phyloP scores from a whole-genome alignment of 176 grass and related monocot species.

The Cenchrus americanus region DNA sequence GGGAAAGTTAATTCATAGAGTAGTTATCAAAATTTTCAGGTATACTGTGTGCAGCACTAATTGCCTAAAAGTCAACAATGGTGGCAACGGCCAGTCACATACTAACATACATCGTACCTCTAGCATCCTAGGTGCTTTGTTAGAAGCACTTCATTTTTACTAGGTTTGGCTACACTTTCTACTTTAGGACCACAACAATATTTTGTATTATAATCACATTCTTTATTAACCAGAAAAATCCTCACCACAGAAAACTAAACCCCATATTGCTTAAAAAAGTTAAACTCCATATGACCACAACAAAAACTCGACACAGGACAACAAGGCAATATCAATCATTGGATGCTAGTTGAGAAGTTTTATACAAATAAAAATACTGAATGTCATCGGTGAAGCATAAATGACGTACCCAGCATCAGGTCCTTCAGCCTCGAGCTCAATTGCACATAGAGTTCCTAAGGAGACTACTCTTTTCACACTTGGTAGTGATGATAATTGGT shows the following conservation, averaged over 20 bases:
- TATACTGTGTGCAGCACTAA: too few species aligned
- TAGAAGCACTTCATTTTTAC: background rate
- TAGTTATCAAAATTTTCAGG: too few species aligned
- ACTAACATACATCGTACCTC: background rate
- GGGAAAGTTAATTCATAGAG: too few species aligned
- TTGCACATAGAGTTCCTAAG: constrained; percentile 76
- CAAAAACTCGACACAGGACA: background rate
- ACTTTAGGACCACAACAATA: background rate
- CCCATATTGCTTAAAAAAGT: too few species aligned
- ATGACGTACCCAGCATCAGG: constrained; percentile 79
- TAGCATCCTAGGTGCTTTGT: background rate
- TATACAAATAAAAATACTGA: background rate
- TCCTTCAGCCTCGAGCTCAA: constrained; percentile 84
- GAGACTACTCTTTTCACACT: constrained; percentile 79
- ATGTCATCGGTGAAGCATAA: background rate
- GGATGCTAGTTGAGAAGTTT: background rate
- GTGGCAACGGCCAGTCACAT: too few species aligned
- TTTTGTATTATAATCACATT: background rate
- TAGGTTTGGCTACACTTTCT: background rate
- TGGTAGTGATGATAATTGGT: constrained; percentile 58
- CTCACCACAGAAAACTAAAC: background rate
- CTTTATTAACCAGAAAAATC: background rate
- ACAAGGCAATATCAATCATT: background rate
- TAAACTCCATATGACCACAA: background rate
- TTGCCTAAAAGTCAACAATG: too few species aligned